phyloP scores from a whole-genome alignment of 805 yeast genomes.

The Candida cerambycidarum region DNA sequence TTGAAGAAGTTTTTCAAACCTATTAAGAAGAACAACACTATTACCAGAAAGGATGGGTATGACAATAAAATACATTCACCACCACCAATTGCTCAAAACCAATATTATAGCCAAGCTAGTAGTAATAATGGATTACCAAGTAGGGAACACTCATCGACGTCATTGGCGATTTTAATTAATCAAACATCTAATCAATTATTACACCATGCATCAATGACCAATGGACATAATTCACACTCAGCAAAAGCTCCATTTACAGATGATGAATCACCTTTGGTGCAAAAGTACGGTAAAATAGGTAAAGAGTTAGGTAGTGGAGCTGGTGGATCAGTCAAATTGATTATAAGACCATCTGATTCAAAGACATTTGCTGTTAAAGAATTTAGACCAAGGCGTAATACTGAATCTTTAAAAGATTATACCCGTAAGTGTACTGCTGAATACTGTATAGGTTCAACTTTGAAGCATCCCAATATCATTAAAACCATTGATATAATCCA shows the following conservation, averaged over 20 bases:
- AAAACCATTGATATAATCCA: constrained; percentile 90
- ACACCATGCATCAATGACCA: constrained; percentile 36
- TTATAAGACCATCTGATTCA: constrained; percentile 63
- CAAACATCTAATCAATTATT: constrained; percentile 38
- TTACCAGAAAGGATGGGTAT: constrained; percentile 19
- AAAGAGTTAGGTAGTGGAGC: constrained; percentile 93
- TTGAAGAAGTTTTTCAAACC: constrained; percentile 73
- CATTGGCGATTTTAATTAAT: constrained; percentile 35
- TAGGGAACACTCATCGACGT: constrained; percentile 36
- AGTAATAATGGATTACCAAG: constrained; percentile 14
- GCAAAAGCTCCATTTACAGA: constrained; percentile 27
- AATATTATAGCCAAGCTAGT: constrained; percentile 6
- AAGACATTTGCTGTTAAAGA: constrained; percentile 90
- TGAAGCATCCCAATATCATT: constrained; percentile 86
- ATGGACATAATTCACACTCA: constrained; percentile 29
- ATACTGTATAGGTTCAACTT: constrained; percentile 88
- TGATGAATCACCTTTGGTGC: constrained; percentile 58
- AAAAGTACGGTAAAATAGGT: constrained; percentile 78
- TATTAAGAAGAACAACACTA: constrained; percentile 30
- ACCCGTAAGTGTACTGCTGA: constrained; percentile 92
- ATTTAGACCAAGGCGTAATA: constrained; percentile 71
- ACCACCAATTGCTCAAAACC: constrained; percentile 23
- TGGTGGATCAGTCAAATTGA: constrained; percentile 84
- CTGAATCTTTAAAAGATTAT: constrained; percentile 80
- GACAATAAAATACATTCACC: constrained; percentile 29